A percentile compares a stretch with the other conserved stretches of the same genome.
phyloP scores from a whole-genome alignment of 805 yeast species.

The Tetrapisispora iriomotensis region DNA sequence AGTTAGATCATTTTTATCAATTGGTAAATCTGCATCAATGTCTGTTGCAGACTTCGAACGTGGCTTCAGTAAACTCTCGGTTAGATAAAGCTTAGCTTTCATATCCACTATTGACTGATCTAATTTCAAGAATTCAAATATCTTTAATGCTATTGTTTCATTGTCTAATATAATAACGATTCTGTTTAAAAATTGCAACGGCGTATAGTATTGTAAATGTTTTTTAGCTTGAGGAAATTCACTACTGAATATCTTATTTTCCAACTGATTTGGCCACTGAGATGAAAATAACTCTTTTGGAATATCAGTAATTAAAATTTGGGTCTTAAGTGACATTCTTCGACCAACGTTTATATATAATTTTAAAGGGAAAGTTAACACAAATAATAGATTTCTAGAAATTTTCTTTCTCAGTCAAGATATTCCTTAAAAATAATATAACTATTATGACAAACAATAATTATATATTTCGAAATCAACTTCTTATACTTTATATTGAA shows the following conservation, averaged over 20 bases:
- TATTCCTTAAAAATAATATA: neutral
- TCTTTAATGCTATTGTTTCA: conserved; percentile 17
- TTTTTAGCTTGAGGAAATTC: conserved; percentile 17
- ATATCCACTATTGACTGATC: conserved; percentile 8
- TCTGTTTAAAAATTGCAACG: conserved; percentile 35
- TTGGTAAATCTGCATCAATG: neutral
- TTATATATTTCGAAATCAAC: too few species aligned
- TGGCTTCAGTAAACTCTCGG: conserved; percentile 29
- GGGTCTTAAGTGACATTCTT: conserved; percentile 12
- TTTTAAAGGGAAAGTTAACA: too few species aligned
- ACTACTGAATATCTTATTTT: conserved; percentile 15
- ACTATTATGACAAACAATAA: too few species aligned
- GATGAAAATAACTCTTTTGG: conserved; percentile 16
- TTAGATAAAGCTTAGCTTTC: conserved; percentile 23
- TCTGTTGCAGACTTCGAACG: conserved; percentile 10
- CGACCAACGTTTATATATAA: too few species aligned
- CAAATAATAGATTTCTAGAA: too few species aligned
- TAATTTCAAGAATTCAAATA: conserved; percentile 15
- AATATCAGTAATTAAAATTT: conserved; percentile 27
- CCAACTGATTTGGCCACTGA: conserved; percentile 21
- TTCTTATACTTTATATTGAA: too few species aligned
- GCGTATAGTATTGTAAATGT: conserved; percentile 30
- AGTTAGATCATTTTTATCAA: neutral
- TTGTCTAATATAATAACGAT: conserved; percentile 31
- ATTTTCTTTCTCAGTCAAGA: neutral